Base-by-base conservation (phyloP, 164 flowering plant species). In the Sextonia rubra region DNA sequence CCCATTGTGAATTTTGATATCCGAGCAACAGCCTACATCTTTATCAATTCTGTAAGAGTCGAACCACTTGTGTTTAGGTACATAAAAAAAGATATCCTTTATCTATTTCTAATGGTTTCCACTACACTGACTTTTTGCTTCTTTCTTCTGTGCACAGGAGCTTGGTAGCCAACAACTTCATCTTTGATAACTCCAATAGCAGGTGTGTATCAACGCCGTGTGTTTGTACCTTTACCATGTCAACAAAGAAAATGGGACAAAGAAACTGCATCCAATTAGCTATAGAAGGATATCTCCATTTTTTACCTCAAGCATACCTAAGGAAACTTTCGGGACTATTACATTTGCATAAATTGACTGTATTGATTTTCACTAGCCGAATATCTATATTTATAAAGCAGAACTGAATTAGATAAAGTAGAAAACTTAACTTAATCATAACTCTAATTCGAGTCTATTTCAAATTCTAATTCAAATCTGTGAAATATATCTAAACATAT, bases 121-220 rank as follows among this genome's bases (percentile, higher is more conserved):
- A 23, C 58, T 1, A 24, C 25, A 64, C 20, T 64, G 44, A 64
- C n/a, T 25, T 48, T 69, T 4, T 29, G 12, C 22, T 56, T 22
- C 64, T 60, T 47, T 4, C 12, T 7, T 60, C 2, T 32, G 4
- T 32, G 1, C 14, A 82, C 89, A 92, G 97, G 56, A 90, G 88
- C 72, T 70, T 92, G 71, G 90, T 89, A 23, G 87, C 83, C 71
- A 92, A 92, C 83, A 88, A 88, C 81, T 89, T 92, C 79, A 82
- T 82, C 44, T 15, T 82, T 0, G 81, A 69, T 17, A 67, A 73
- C 64, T 82, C 86, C 71, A 78, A 78, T 68, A 83, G 62, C 83
- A 90, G 93, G 96, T 88, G 44, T 12, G 17, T 44, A 14, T 6
- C 52, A 44, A 66, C 27, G 6, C 8, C 17, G 17, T 49, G 12